Evolutionary conservation across 129 eudicot species (phyloP), one percentile per base, ranked within the genome.

Genomic region (carrot (Daucus carota)): DNA sequence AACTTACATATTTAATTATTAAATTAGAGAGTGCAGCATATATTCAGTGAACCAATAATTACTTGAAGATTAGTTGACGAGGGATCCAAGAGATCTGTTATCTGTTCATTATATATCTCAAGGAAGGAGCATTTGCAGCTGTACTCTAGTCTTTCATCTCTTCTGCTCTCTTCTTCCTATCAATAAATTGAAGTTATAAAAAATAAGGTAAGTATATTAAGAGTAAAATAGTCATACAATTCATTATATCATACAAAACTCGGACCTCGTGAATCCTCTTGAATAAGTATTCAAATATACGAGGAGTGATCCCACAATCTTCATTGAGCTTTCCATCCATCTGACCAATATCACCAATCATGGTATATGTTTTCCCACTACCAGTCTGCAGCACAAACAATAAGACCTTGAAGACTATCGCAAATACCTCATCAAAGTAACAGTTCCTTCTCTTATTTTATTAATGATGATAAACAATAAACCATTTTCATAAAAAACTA

Each of bases 81-180:
- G 79, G 96, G 96, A 75, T 92, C 97, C 24, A 92, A 85, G 69
- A 92, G 97, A 75, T 92, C 97, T 4, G 93, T 88, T 77, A 92
- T 92, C 75, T 92, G 97, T 83, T 92, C 97, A 72, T 92, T 92
- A 80, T 92, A 92, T 86, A 92, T 89, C 91, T 92, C 97, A 48
- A 92, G 81, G 82, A 92, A 92, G 73, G 97, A 92, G 78, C 97
- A 92, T 80, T 89, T 92, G 90, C 97, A 92, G 83, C 91, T 90
- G 82, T 87, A 92, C 70, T 74, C 73, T 46, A 92, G 86, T 81
- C 85, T 77, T 81, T 92, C 97, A 20, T 88, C 88, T 84, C 78
- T 84, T 65, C 93, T 84, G 80, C 77, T 88, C 84, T 92, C 93
- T 77, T 92, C 96, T 83, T 89, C 96, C 97, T 89, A 79, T 66